Evolutionary conservation across 305 asterid genomes (phyloP), one percentile per base, ranked within the genome.

Genomic region (Solanum hybrid): DNA sequence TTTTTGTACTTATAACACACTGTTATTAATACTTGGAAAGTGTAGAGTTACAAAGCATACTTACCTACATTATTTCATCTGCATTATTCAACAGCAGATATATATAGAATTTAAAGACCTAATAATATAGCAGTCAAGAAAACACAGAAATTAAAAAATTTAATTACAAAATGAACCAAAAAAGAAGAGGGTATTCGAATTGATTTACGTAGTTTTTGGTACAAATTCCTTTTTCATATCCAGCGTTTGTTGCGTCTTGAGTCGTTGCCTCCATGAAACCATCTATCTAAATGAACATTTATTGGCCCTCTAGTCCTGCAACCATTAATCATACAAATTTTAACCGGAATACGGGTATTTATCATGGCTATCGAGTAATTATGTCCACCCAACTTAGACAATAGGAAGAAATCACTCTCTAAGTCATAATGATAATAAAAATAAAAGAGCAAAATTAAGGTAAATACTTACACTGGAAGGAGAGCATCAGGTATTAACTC

Each of bases 171-270:
- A 82, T 14, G 28, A 82, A 82, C 37, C 36, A 40, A 16, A 82
- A 42, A 40, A 14, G n/a, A 20, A 81, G 73, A 24, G 34, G 86
- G 10, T n/a, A 5, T 36, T 79, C 22, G 57, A 81, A 81, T 37
- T 24, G 67, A 20, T 81, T 39, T 39, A 39, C 67, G 11, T 28
- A 82, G 31, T 26, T 28, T 26, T 12, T 40, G 16, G 5, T 26
- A 46, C 73, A 46, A 42, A 13, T 40, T 82, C 61, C 12, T 61
- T 81, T 51, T 46, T 84, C 73, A 84, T 84, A 84, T 51, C 87
- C 87, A 84, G 40, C 87, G 87, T 18, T 84, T 84, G 74, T 84
- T 84, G 87, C 87, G 87, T 51, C 74, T 46, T 84, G 87, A 84
- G 3, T 46, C 87, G 2, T 31, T 84, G 2, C 29, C 74, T 18